Percentiles rank a stretch among this genome's conserved stretches.
phyloP scores from a whole-genome alignment of 2,329 filamentous ascomycete genomes.

The Aspergillus cejpii region DNA sequence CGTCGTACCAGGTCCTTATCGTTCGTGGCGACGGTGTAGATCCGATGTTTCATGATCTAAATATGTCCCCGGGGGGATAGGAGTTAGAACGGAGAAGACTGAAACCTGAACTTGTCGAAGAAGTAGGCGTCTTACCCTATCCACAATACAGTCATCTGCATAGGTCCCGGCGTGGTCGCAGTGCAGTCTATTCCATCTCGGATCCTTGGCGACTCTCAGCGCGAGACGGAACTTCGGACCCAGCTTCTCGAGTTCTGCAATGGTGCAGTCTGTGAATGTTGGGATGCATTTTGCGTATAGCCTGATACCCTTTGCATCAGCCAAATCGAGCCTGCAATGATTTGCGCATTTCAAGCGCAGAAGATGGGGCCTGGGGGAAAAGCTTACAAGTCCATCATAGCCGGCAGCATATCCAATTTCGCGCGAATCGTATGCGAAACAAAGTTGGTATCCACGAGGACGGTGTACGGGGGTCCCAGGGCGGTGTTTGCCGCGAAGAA shows the following conservation, averaged over 20 bases:
- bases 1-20: conserved; percentile 72
- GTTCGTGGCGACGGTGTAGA: conserved; percentile 69
- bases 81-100: no score
- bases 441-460: conserved; percentile 85
- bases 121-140: conserved; percentile 57
- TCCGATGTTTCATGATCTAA: conserved; percentile 56
- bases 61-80: no score
- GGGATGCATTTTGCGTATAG: conserved; percentile 87
- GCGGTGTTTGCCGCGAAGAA: conserved; percentile 88
- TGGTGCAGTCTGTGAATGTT: conserved; percentile 75
- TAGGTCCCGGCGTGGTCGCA: conserved; percentile 89
- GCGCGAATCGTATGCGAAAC: conserved; percentile 82
- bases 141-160: conserved; percentile 78
- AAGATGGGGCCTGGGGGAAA: not conserved
- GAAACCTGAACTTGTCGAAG: no score
- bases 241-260: conserved; percentile 83
- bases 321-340: no score
- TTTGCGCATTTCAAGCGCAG: no score
- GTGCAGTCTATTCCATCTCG: conserved; percentile 74
- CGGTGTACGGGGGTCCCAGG: conserved; percentile 72
- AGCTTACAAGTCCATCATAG: conserved; percentile 71
- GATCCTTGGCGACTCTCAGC: conserved; percentile 76
- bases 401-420: conserved; percentile 79
- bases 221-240: conserved; percentile 84
- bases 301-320: no score